phyloP scores from a whole-genome alignment of 495 filamentous ascomycete species.

The Xylaria nigripes region DNA sequence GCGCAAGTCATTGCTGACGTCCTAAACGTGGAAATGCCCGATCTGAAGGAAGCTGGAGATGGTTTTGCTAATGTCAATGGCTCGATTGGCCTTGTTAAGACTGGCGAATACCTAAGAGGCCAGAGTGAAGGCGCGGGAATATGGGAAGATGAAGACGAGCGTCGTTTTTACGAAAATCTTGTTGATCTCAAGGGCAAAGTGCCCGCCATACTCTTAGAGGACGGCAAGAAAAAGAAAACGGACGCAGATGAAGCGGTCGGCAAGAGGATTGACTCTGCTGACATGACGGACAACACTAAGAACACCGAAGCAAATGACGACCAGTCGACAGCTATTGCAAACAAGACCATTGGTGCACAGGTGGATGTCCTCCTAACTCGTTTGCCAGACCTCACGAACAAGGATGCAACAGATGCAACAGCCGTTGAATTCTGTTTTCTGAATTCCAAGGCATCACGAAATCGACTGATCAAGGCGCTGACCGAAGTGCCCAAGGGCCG shows the following conservation, averaged over 20 bases:
- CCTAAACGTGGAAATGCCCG: conserved; percentile 89
- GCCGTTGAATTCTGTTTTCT: conserved; percentile 96
- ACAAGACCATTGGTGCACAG: conserved; percentile 95
- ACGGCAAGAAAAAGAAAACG: conserved; percentile 87
- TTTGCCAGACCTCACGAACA: conserved; percentile 80
- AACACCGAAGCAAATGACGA: conserved; percentile 54
- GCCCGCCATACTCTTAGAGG: conserved; percentile 84
- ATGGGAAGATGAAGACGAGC: conserved; percentile 98
- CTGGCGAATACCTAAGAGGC: conserved; percentile 84
- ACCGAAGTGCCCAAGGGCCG: conserved; percentile 93
- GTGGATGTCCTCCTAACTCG: conserved; percentile 86
- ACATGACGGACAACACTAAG: conserved; percentile 47
- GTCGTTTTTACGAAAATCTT: conserved; percentile 95
- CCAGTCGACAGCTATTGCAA: conserved; percentile 86
- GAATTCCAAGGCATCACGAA: conserved; percentile 95
- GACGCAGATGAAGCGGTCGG: conserved; percentile 59
- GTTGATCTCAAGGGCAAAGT: conserved; percentile 94
- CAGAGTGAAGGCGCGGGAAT: conserved; percentile 91
- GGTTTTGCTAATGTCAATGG: conserved; percentile 54
- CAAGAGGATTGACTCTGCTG: conserved; percentile 44
- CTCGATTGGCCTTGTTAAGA: conserved; percentile 86
- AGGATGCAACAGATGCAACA: conserved; percentile 83
- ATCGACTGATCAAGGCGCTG: conserved; percentile 84
- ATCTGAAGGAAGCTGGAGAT: conserved; percentile 74
- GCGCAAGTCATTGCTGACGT: conserved; percentile 85